A percentile compares a stretch with the other conserved stretches of the same genome.
These are phyloP conservation scores for Capronia coronata DNA, from an alignment of 2,329 filamentous ascomycete genomes.

Conservation along the genomic window DNA sequence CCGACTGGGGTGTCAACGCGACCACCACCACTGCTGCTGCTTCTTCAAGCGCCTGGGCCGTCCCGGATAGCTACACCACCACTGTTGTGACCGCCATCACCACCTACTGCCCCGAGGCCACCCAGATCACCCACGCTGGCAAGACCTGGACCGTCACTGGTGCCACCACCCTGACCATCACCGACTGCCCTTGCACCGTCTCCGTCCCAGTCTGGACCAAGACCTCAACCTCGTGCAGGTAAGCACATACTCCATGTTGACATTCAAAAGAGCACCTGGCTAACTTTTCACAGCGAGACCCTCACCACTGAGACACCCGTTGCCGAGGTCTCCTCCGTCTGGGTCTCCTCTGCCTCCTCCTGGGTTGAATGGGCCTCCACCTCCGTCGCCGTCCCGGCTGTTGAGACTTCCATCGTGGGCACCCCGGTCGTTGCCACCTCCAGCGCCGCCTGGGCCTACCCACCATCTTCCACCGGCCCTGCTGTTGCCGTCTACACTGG, in stretches of 20 bases:
- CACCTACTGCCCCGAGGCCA: conserved; percentile 27
- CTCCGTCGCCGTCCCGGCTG: conserved; percentile 1
- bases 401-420: neutral
- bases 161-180: conserved; percentile 30
- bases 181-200: conserved; percentile 30
- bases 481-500: conserved; percentile 25
- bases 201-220: conserved; percentile 27
- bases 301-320: conserved; percentile 10
- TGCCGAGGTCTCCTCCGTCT: conserved; percentile 3
- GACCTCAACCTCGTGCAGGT: conserved; percentile 26
- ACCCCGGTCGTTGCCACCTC: neutral
- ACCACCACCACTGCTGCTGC: conserved; percentile 10
- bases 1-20: conserved; percentile 15
- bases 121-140: conserved; percentile 25
- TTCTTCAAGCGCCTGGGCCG: conserved; percentile 14
- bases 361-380: conserved; percentile 5
- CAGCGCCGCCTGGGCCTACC: conserved; percentile 6
- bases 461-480: conserved; percentile 11
- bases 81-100: conserved; percentile 28
- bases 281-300: conserved; percentile 4
- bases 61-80: conserved; percentile 24
- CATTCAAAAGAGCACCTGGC: neutral
- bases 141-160: conserved; percentile 28
- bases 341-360: conserved; percentile 1
- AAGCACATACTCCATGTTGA: neutral